A percentile compares a stretch with the other conserved stretches of the same genome.
Conservation (phyloP, 2,329 filamentous ascomycete species). For the Aspergillus quadrilineatus region DNA sequence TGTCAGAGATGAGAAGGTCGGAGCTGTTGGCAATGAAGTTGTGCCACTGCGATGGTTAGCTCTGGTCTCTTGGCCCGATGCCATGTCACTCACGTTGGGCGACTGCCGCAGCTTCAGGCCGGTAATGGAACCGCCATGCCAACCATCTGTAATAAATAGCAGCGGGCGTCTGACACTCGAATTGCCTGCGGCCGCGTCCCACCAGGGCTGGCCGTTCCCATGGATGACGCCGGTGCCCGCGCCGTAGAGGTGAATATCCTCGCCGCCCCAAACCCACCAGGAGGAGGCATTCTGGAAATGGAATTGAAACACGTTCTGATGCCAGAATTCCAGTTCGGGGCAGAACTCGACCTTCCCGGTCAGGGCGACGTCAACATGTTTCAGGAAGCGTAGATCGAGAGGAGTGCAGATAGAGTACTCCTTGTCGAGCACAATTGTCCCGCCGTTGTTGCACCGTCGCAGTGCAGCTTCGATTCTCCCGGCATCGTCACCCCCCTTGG, state of each 20-base stretch:
- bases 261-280: slow-evolving; percentile 66
- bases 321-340: slow-evolving; percentile 68
- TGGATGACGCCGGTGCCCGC: slow-evolving; percentile 55
- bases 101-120: slow-evolving; percentile 62
- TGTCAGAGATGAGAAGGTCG: slow-evolving; percentile 62
- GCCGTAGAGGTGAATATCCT: slow-evolving; percentile 68
- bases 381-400: slow-evolving; percentile 63
- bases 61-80: no score
- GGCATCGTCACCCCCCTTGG: background rate
- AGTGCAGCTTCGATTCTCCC: slow-evolving; percentile 52
- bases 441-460: slow-evolving; percentile 61
- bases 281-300: slow-evolving; percentile 65
- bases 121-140: slow-evolving; percentile 58
- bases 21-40: slow-evolving; percentile 66
- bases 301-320: slow-evolving; percentile 62
- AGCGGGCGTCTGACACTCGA: slow-evolving; percentile 59
- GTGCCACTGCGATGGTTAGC: slow-evolving; percentile 47
- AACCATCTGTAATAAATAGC: slow-evolving; percentile 56
- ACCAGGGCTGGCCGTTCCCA: slow-evolving; percentile 65
- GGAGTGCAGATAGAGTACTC: slow-evolving; percentile 64
- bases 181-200: slow-evolving; percentile 59
- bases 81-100: slow-evolving; percentile 36
- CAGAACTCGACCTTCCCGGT: slow-evolving; percentile 61
- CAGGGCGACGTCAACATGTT: slow-evolving; percentile 60
- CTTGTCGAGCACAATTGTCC: slow-evolving; percentile 59